Evolutionary conservation across 371 early-diverging fungal genomes (phyloP).

Genomic region (Rhizomucor pusillus): DNA sequence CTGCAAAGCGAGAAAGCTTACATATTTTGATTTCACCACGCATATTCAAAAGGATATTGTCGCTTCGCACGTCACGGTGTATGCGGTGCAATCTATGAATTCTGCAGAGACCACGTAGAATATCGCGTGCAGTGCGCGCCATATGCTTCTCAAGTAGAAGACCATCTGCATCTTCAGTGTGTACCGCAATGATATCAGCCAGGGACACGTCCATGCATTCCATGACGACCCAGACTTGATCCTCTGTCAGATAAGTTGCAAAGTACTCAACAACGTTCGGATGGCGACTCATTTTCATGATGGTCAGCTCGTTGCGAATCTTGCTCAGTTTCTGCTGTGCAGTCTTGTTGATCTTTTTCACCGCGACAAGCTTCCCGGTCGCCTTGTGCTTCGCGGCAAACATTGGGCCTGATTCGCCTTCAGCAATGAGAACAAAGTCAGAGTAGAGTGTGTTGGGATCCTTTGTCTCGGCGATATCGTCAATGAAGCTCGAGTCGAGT

Average conservation of each 20-base stretch:
- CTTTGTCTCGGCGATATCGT: constrained; percentile 43
- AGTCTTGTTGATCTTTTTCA: constrained; percentile 68
- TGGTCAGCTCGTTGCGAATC: constrained; percentile 67
- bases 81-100: constrained; percentile 89
- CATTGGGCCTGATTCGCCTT: constrained; percentile 79
- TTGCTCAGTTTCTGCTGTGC: constrained; percentile 66
- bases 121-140: constrained; percentile 72
- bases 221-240: constrained; percentile 70
- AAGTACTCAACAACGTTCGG: constrained; percentile 72
- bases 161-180: constrained; percentile 44
- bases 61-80: constrained; percentile 93
- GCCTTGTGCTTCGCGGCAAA: constrained; percentile 57
- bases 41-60: constrained; percentile 72
- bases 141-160: constrained; percentile 60
- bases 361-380: constrained; percentile 53
- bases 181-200: constrained; percentile 69
- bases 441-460: constrained; percentile 49
- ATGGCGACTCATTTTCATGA: constrained; percentile 69
- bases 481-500: constrained; percentile 33
- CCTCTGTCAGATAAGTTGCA: constrained; percentile 59
- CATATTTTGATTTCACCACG: constrained; percentile 78
- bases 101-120: constrained; percentile 84
- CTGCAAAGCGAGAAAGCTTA: too few relatives aligned
- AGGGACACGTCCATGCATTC: constrained; percentile 81
- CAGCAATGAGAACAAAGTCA: constrained; percentile 64